Conservation (phyloP, 2,329 filamentous ascomycete genomes). For the Rutstroemia sp. region DNA sequence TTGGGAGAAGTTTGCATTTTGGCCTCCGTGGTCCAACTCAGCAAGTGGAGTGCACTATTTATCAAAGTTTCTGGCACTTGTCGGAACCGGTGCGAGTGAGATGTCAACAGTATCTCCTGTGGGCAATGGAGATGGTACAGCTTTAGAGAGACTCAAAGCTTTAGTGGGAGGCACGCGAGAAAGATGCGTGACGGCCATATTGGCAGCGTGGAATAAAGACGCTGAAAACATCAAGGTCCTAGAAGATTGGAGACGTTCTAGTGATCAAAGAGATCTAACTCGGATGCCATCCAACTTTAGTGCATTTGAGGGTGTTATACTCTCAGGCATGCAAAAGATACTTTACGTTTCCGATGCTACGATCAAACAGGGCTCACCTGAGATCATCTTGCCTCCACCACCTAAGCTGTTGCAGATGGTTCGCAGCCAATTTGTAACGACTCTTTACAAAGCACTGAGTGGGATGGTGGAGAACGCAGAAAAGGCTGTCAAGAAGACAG, state of each 20-base stretch:
- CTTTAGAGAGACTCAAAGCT: conserved; percentile 64
- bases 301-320: conserved; percentile 73
- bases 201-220: conserved; percentile 87
- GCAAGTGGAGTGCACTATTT: conserved; percentile 89
- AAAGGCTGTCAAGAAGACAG: conserved; percentile 54
- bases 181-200: conserved; percentile 76
- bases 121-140: conserved; percentile 44
- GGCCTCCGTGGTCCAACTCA: conserved; percentile 89
- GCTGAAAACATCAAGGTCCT: conserved; percentile 87
- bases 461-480: conserved; percentile 98
- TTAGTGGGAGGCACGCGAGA: conserved; percentile 77
- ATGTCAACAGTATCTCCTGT: conserved; percentile 70
- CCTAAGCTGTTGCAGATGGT: conserved; percentile 87
- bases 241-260: conserved; percentile 85
- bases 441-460: conserved; percentile 86
- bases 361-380: conserved; percentile 57
- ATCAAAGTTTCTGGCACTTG: conserved; percentile 68
- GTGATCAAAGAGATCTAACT: conserved; percentile 78
- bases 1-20: conserved; percentile 94
- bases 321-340: conserved; percentile 89
- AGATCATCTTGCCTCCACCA: conserved; percentile 79
- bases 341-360: conserved; percentile 79
- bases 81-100: conserved; percentile 82
- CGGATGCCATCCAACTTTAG: conserved; percentile 84
- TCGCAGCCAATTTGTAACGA: conserved; percentile 84